Evolutionary conservation across 257 asterid species (phyloP).

Genomic region (Linderniella brevidens): DNA sequence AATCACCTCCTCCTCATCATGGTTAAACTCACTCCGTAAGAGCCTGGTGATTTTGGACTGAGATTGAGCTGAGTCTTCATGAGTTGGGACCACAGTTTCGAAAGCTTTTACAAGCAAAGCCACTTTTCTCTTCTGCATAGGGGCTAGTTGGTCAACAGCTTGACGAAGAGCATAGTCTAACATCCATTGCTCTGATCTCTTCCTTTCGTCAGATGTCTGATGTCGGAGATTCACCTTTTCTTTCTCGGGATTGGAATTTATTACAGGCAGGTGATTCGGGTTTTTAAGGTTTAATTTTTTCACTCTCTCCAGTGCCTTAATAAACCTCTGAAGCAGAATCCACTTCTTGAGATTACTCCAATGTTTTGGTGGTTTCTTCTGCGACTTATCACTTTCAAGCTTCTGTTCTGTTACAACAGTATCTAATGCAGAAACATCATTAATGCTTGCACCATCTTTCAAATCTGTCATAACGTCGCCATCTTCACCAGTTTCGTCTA

Average conservation of each 20-base stretch:
- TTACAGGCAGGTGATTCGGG: constrained; percentile 28
- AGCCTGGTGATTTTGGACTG: constrained; percentile 16
- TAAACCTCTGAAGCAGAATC: constrained; percentile 81
- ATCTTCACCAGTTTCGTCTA: constrained; percentile 2
- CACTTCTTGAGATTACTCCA: constrained; percentile 96
- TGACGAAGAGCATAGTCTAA: constrained; percentile 91
- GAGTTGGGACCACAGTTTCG: constrained; percentile 68
- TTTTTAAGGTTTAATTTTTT: constrained; percentile 43
- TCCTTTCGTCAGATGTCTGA: constrained; percentile 53
- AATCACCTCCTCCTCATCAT: neutral
- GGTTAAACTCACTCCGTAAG: no score
- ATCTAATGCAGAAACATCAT: constrained; percentile 9
- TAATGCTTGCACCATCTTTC: constrained; percentile 7
- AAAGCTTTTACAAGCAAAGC: constrained; percentile 83
- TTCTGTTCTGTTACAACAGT: constrained; percentile 14
- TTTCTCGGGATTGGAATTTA: constrained; percentile 39
- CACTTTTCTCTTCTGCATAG: constrained; percentile 77
- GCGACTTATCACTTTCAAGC: constrained; percentile 17
- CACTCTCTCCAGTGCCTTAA: constrained; percentile 69
- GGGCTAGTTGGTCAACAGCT: constrained; percentile 81
- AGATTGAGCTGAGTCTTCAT: constrained; percentile 23
- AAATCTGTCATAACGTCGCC: constrained; percentile 11
- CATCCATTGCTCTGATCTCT: constrained; percentile 83
- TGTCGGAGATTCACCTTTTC: constrained; percentile 47
- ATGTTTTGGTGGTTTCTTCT: constrained; percentile 61